These are phyloP conservation scores for Penicillium paxilli DNA, from an alignment of 495 filamentous ascomycete genomes.

Conservation along the genomic window DNA sequence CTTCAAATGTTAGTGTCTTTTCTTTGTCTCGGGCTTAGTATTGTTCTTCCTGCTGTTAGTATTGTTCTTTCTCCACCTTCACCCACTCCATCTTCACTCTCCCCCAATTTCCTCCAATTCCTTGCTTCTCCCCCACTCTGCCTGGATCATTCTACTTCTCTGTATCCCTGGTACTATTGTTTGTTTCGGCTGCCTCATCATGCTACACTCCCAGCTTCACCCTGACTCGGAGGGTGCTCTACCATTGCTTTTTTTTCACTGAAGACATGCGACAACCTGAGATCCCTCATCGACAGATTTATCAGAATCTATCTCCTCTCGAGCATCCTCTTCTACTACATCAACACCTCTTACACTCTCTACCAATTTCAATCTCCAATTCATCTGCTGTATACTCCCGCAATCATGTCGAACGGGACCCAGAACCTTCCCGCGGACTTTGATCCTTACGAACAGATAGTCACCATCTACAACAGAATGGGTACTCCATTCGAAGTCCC, in stretches of 20 bases:
- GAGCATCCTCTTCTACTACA: neutral
- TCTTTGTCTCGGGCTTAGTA: constrained; percentile 10
- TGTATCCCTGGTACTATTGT: constrained; percentile 17
- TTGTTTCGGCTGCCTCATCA: constrained; percentile 30
- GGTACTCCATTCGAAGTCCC: constrained; percentile 52
- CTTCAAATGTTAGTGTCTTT: too few species aligned
- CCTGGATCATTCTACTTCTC: neutral
- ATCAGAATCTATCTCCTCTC: neutral
- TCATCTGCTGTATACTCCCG: neutral
- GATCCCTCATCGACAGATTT: constrained; percentile 10
- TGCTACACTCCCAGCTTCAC: neutral
- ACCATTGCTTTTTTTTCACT: neutral
- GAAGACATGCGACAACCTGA: neutral
- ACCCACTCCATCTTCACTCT: neutral
- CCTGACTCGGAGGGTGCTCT: neutral
- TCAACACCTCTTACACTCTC: neutral
- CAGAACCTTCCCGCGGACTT: neutral
- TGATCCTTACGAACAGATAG: constrained; percentile 56
- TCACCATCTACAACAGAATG: constrained; percentile 55
- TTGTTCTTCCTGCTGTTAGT: constrained; percentile 15
- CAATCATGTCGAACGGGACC: neutral
- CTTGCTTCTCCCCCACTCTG: too few species aligned
- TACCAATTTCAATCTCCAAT: neutral
- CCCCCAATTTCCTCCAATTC: too few species aligned
- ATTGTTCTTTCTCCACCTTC: neutral